phyloP scores from a whole-genome alignment of 306 rosid genomes.

The Cajanus cajan region DNA sequence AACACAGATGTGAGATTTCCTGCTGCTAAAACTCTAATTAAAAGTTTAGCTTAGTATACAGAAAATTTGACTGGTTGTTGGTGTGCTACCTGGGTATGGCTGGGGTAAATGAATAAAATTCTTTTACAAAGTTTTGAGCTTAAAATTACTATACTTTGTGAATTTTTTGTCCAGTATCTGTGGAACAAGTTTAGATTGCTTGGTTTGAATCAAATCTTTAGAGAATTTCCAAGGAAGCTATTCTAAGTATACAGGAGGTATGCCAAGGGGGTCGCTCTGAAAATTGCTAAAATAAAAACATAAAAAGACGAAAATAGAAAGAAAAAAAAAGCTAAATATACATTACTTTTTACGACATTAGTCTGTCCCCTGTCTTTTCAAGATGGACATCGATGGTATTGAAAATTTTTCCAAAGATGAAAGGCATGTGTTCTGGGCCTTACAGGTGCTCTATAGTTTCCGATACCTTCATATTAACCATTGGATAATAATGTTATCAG shows the following conservation, averaged over 20 bases:
- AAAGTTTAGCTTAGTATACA: background rate
- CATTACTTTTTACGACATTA: background rate
- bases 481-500: background rate
- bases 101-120: background rate
- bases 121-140: background rate
- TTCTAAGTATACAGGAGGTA: background rate
- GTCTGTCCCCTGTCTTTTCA: background rate
- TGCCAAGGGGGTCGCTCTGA: background rate
- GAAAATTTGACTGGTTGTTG: background rate
- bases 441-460: background rate
- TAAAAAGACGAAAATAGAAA: background rate
- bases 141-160: background rate
- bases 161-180: background rate
- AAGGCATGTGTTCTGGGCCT: background rate
- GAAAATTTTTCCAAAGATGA: constrained; percentile 1
- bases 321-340: constrained; percentile 5
- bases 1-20: too few relatives aligned
- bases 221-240: background rate
- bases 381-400: background rate
- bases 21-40: too few relatives aligned
- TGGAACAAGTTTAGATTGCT: background rate
- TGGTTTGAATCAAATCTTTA: background rate
- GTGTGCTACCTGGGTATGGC: background rate
- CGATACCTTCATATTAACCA: background rate
- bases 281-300: background rate